Conservation (phyloP, 768 basidiomycete species). For the Tephrocybe rancida region DNA sequence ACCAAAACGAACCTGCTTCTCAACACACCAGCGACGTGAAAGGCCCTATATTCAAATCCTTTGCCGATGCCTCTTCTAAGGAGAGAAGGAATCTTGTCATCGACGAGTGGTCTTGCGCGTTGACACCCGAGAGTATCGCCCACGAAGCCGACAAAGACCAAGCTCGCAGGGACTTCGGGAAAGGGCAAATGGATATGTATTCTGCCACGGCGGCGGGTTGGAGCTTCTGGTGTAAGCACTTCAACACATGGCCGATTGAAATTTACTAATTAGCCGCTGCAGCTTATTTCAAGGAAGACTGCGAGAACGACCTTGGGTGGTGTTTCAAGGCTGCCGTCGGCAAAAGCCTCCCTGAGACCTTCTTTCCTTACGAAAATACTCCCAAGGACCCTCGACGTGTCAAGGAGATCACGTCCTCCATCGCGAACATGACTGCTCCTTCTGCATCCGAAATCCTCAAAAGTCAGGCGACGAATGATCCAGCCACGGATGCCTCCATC, state of each 20-base stretch:
- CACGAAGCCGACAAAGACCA: conserved; percentile 44
- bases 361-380: conserved; percentile 49
- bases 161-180: conserved; percentile 55
- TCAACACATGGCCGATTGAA: background rate
- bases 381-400: conserved; percentile 9
- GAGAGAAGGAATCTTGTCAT: conserved; percentile 60
- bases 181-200: conserved; percentile 61
- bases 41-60: conserved; percentile 36
- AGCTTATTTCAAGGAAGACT: conserved; percentile 68
- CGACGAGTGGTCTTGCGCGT: conserved; percentile 82
- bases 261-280: background rate
- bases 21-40: conserved; percentile 57
- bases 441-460: conserved; percentile 15
- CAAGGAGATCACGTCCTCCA: conserved; percentile 4
- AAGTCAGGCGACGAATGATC: background rate
- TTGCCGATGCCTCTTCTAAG: conserved; percentile 24
- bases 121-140: conserved; percentile 62
- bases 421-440: conserved; percentile 13
- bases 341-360: conserved; percentile 54
- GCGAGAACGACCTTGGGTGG: conserved; percentile 63
- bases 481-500: background rate
- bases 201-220: conserved; percentile 59
- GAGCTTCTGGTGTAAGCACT: conserved; percentile 66
- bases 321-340: conserved; percentile 68
- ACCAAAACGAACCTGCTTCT: conserved; percentile 50